Base-by-base conservation (phyloP, 495 filamentous ascomycete genomes). In the Podospora pseudopauciseta region DNA sequence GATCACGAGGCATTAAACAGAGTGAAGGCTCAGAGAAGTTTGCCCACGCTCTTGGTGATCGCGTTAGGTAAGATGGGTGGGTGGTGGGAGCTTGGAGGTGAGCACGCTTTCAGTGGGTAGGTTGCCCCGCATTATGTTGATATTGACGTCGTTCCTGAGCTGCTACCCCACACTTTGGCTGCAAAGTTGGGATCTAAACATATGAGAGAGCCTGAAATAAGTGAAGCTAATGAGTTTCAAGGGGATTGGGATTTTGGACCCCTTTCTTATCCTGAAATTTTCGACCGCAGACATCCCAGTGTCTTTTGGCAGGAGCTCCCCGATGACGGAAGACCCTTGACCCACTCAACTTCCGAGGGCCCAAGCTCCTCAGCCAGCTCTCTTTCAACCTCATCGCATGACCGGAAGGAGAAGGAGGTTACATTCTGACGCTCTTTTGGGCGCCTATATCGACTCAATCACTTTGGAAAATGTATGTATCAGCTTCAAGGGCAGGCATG, bases 71-170 rank as follows among this genome's bases (percentile, higher is more conserved):
- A 63, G 32, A 19, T 49, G 19, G 6, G 19, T 18, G 59, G 11
- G 30, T 44, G 32, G 30, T 11, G 5, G 28, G 16, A 61, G 11
- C 16, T 27, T 61, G 27, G 59, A 61, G 20, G 16, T 61, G 28
- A 18, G 59, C 59, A 18, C 59, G 27, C 20, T 18, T 61, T 61
- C 23, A 13, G 59, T 30, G 59, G 28, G 55, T 30, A 11, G 6
- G 23, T 32, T 15, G 60, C 60, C 23, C 60, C 60, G 23, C 60
- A 32, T 26, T 62, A 32, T 15, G 4, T 28, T 62, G 60, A 27
- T 62, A 26, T 62, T 62, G 60, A 62, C 60, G 60, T 62, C 60
- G 60, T 62, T 62, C 27, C 26, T 62, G 23, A 5, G 60, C 18
- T 49, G 15, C 2, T 11, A 13, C 39, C 15, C 39, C 39, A 49